Evolutionary conservation across 768 basidiomycete species (phyloP).

Genomic region (Cystofilobasidium capitatum): DNA sequence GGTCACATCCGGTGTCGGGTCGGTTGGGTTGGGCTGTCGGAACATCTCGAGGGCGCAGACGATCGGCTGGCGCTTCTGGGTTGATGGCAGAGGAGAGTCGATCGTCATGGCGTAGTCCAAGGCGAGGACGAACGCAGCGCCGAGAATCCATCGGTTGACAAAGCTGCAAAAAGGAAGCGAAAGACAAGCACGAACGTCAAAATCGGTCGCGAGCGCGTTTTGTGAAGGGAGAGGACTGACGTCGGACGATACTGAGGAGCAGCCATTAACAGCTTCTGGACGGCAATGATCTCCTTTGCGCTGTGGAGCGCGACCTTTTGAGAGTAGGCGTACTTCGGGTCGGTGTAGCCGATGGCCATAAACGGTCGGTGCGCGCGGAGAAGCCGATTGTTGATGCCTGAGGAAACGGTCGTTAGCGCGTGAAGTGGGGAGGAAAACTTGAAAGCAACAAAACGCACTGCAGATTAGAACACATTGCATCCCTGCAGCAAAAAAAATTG

Average conservation of each 20-base stretch:
- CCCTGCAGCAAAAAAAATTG: no score
- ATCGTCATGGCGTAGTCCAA: not conserved
- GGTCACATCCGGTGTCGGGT: constrained; percentile 1
- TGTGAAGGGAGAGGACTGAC: no score
- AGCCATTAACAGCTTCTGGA: not conserved
- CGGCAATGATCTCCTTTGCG: not conserved
- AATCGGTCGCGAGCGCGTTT: no score
- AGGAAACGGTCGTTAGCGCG: no score
- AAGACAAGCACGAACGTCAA: not conserved
- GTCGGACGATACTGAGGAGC: not conserved
- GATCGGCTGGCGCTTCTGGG: not conserved
- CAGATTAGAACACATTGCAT: not conserved
- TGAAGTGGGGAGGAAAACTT: no score
- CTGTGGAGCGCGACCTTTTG: not conserved
- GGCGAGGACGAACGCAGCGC: not conserved
- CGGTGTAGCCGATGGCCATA: not conserved
- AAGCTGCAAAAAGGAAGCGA: not conserved
- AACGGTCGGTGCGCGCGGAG: constrained; percentile 1
- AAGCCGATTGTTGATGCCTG: not conserved
- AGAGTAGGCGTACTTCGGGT: not conserved
- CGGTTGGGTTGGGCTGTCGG: not conserved
- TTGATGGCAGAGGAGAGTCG: not conserved
- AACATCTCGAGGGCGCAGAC: not conserved
- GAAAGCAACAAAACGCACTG: no score
- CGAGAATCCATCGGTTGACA: not conserved